Base-by-base conservation (phyloP, 2,329 filamentous ascomycete species). In the Tolypocladium capitatum region DNA sequence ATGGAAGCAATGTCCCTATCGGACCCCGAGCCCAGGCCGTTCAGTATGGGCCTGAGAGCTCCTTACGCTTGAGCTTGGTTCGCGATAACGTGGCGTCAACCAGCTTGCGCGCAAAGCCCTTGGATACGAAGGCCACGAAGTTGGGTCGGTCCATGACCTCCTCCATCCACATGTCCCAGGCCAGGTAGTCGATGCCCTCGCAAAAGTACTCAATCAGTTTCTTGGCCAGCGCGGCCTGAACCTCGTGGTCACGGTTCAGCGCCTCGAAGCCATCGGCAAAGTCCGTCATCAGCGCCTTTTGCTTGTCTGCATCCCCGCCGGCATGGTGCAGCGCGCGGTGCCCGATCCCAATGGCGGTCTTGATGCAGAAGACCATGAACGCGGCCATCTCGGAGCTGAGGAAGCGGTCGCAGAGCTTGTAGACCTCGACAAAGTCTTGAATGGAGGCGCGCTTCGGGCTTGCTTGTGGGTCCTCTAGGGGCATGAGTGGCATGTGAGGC, bases 371-470 rank as follows among this genome's bases (percentile, higher is more conserved):
- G n/a, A 53, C 41, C 27, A 66, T 60, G 24, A 59, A 65, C 0
- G 51, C 48, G 3, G 52, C 57, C 57, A 66, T 64, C 4, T 47
- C 33, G 1, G 48, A 46, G 46, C 62, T 63, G 14, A 65, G 47
- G 46, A 66, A 66, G 13, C 62, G 58, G 35, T 66, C 63, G 46
- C 63, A 65, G 10, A 66, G 57, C 53, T 65, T 66, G 50, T 58
- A 64, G 4, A 66, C 63, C 42, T 66, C 63, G 31, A 66, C 48
- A 18, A 55, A 63, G 46, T 66, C 63, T 14, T 55, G 49, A 21
- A 66, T 53, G 6, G 60, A 53, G 10, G 61, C 59, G 41, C 55
- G 55, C n/a, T 53, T 50, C 2, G 49, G 51, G 16, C 49, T 49
- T 13, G 57, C 50, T 51, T 64, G 56, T 2, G 62, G 63, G 46